Conservation (phyloP, 805 yeast genomes). For the Metschnikowia similis region DNA sequence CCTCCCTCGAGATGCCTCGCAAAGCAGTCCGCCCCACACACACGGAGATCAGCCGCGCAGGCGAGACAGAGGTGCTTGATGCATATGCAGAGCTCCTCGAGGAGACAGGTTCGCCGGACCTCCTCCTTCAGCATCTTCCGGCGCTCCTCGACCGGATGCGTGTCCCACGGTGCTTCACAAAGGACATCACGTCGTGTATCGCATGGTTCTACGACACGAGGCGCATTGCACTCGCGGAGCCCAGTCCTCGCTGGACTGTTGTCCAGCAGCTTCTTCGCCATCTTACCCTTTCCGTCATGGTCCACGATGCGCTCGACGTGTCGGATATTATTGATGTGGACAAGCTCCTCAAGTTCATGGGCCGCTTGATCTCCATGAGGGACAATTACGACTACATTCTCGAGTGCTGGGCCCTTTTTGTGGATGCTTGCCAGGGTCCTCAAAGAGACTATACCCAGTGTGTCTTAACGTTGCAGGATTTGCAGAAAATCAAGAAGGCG, state of each 20-base stretch:
- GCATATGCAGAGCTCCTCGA: slow-evolving; percentile 24
- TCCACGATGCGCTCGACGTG: slow-evolving; percentile 17
- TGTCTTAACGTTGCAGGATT: slow-evolving; percentile 15
- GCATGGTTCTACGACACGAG: slow-evolving; percentile 30
- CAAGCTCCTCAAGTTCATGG: slow-evolving; percentile 27
- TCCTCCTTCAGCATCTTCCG: slow-evolving; percentile 25
- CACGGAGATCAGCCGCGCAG: slow-evolving; percentile 14
- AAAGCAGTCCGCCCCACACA: slow-evolving; percentile 10
- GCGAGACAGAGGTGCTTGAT: slow-evolving; percentile 36
- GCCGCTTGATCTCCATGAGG: slow-evolving; percentile 29
- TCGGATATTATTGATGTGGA: slow-evolving; percentile 41
- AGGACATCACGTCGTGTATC: slow-evolving; percentile 29
- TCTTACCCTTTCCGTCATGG: slow-evolving; percentile 25
- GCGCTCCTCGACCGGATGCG: slow-evolving; percentile 20
- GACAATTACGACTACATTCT: slow-evolving; percentile 25
- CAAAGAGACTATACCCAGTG: slow-evolving; percentile 13
- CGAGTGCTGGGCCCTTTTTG: slow-evolving; percentile 34
- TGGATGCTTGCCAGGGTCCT: slow-evolving; percentile 21
- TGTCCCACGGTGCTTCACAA: slow-evolving; percentile 30
- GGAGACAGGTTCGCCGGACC: slow-evolving; percentile 21
- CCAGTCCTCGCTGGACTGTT: slow-evolving; percentile 22
- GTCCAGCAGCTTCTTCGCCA: slow-evolving; percentile 24
- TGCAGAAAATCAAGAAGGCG: slow-evolving; percentile 25
- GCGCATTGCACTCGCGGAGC: slow-evolving; percentile 3
- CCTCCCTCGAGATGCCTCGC: slow-evolving; percentile 10